Evolutionary conservation across 257 asterid genomes (phyloP), one percentile per base, ranked within the genome.

Genomic region (Leptodermis oblonga): DNA sequence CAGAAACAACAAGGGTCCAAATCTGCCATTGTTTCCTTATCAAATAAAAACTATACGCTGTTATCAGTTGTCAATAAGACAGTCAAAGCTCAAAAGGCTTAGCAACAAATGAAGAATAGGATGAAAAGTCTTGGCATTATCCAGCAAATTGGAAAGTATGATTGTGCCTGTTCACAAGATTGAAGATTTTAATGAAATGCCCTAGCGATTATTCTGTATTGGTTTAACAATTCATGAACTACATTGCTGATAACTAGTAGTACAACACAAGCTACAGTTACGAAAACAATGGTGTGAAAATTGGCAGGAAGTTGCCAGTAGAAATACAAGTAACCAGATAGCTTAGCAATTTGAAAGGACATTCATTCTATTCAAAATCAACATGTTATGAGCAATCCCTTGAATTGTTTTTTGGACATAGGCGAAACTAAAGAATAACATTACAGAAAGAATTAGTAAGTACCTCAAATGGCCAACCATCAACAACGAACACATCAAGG

Each of bases 381-480:
- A 49, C 55, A 52, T 26, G 34, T 26, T 33, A 7, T 37, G 30
- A 1, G 23, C 3, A 64, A 33, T 36, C 55, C 30, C 43, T 48
- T 42, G 43, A 65, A 33, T 39, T 53, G 30, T 30, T 23, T 28
- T 62, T 7, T 23, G 22, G 43, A 26, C 49, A 58, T 42, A 26
- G 20, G 23, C 26, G 48, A 65, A 42, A 18, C 11, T 2, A 3
- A n/a, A 14, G 18, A 8, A 12, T 67, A 36, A 37, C 69, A 72
- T 59, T 45, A 51, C 26, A 26, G 36, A 58, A 48, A 22, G 60
- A 67, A 67, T 58, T 73, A 49, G 66, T 26, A 64, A 46, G 70
- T 88, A 91, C 99, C 97, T 94, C 99, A 76, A 69, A 78, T 55
- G 83, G 89, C 99, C 97, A 94, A 75, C 97, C 99, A 74, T 91